phyloP scores from a whole-genome alignment of 129 eudicot species.

The Tanacetum coccineum region DNA sequence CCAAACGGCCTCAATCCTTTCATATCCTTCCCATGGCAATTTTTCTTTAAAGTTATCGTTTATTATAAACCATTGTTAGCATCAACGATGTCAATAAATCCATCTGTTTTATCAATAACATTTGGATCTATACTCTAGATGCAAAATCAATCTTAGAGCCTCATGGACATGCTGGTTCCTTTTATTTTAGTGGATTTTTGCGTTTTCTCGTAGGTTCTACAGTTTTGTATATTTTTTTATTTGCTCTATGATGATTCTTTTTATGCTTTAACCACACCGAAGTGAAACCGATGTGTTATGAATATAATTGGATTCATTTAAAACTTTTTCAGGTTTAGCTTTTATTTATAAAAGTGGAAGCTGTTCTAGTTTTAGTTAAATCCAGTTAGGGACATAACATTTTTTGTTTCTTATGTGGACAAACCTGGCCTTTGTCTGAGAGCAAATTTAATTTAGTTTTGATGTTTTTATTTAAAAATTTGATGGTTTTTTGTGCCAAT shows the following conservation, averaged over 20 bases:
- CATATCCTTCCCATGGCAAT: neutral
- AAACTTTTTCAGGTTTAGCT: neutral
- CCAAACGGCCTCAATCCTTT: neutral
- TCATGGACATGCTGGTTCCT: conserved; percentile 79
- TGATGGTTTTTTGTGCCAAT: neutral
- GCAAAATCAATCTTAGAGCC: conserved; percentile 48
- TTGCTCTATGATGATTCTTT: conserved; percentile 79
- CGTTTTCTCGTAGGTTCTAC: conserved; percentile 89
- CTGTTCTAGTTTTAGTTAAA: conserved; percentile 18
- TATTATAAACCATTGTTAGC: conserved; percentile 2
- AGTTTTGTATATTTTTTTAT: neutral
- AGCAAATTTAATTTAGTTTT: conserved; percentile 26
- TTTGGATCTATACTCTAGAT: conserved; percentile 38
- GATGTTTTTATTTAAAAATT: no score
- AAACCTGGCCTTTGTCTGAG: conserved; percentile 76
- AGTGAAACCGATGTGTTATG: conserved; percentile 27
- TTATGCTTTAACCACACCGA: conserved; percentile 99
- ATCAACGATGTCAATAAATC: conserved; percentile 30
- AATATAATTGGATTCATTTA: neutral
- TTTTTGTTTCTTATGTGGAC: conserved; percentile 56
- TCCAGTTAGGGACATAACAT: conserved; percentile 18
- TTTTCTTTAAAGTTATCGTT: neutral
- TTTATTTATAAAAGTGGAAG: conserved; percentile 4
- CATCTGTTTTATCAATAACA: conserved; percentile 30
- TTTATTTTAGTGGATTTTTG: conserved; percentile 39